Base-by-base conservation (phyloP, 176 grass and related monocot species). In the Dendrocalamus sinicus region DNA sequence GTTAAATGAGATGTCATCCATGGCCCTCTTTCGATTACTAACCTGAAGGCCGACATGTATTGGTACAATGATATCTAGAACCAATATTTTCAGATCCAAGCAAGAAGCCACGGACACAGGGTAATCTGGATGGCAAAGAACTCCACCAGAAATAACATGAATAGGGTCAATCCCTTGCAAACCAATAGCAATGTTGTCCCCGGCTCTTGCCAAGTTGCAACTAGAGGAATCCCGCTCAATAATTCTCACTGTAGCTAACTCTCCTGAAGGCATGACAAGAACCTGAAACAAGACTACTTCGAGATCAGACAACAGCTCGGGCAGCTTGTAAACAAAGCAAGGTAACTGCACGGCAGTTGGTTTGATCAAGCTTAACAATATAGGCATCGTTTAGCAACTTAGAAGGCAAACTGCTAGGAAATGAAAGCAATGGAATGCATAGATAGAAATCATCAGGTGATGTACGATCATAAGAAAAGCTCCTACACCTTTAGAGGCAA, bases 71-170 rank as follows among this genome's bases (percentile, higher is more conserved):
- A 95, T 95, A 68, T 98, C 93, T 8, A 98, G 88, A 13, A 95
- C 88, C 60, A 98, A 46, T 55, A 98, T 72, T 51, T 95, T 98
- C 44, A 98, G 86, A 68, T 98, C 93, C 88, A 98, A 72, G 81
- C 66, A 63, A 88, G 87, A 91, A 19, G 88, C 72, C 7, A 92
- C 23, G 0, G 22, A 71, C 22, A 95, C 91, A 1, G 91, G 88
- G 45, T 93, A 94, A 79, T 95, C 89, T 13, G 91, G 89, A 39
- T 95, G 91, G 77, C 96, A 98, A 4, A 92, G 5, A 4, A 94
- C 82, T 70, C 93, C 91, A 43, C 96, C 96, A 3, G 88, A 77
- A 57, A 89, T 83, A 35, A 98, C 64, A 9, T 93, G 76, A 13
- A 73, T 67, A 53, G 68, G 81, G 67, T 94, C 89, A 12, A 57